A percentile compares a stretch with the other conserved stretches of the same genome.
Evolutionary conservation across 768 basidiomycete species (phyloP).

Genomic region (Inosperma sp.): DNA sequence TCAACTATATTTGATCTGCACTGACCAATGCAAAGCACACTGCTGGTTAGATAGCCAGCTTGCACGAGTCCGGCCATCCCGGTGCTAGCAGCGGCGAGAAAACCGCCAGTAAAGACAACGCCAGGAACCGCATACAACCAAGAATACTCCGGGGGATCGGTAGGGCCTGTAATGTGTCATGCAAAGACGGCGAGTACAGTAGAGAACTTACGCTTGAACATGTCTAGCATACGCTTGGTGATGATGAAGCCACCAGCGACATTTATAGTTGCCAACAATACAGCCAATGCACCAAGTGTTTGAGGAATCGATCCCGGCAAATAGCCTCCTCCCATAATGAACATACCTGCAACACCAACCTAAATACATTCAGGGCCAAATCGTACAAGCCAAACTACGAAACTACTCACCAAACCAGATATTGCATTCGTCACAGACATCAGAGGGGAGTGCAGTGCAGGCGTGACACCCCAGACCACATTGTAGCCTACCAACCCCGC

Average conservation of each 20-base stretch:
- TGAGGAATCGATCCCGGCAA: constrained; percentile 80
- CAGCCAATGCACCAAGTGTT: constrained; percentile 71
- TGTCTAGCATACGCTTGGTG: constrained; percentile 88
- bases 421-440: constrained; percentile 92
- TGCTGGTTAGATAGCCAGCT: constrained; percentile 82
- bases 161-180: constrained; percentile 46
- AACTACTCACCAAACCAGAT: constrained; percentile 51
- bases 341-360: constrained; percentile 83
- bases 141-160: constrained; percentile 84
- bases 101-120: constrained; percentile 77
- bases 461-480: constrained; percentile 86
- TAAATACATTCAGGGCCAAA: constrained; percentile 7
- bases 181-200: constrained; percentile 2
- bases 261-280: constrained; percentile 84
- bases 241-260: constrained; percentile 87
- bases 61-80: constrained; percentile 85
- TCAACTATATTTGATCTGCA: not conserved
- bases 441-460: constrained; percentile 82
- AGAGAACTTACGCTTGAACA: constrained; percentile 70
- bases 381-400: not conserved
- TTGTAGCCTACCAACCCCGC: constrained; percentile 84
- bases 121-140: constrained; percentile 81
- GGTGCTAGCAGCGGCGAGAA: constrained; percentile 75
- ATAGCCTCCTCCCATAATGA: constrained; percentile 88
- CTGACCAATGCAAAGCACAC: constrained; percentile 78